Evolutionary conservation across 495 filamentous ascomycete species (phyloP).

Genomic region (Lepraria neglecta): DNA sequence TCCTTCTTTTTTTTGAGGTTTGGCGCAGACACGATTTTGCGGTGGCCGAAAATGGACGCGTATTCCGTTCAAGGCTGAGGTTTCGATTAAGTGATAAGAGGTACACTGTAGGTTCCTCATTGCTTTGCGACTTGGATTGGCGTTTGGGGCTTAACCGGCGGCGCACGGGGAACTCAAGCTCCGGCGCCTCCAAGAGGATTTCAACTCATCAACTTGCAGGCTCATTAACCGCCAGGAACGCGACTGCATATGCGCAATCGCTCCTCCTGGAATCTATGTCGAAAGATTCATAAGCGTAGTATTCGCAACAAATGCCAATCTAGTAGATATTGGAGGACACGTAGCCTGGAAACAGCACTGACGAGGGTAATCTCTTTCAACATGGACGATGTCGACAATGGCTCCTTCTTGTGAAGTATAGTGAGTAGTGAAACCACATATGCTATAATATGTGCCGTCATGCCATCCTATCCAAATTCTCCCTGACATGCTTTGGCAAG

Average conservation of each 20-base stretch:
- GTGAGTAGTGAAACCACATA: neutral
- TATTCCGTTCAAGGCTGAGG: too few species aligned
- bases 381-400: neutral
- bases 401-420: neutral
- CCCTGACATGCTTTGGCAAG: slow-evolving; percentile 55
- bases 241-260: too few species aligned
- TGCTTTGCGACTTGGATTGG: neutral
- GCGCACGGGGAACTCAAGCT: neutral
- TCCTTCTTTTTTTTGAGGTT: too few species aligned
- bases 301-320: too few species aligned
- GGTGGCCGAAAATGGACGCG: too few species aligned
- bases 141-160: neutral
- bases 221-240: too few species aligned
- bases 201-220: too few species aligned
- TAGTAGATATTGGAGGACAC: neutral
- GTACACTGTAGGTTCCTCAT: too few species aligned
- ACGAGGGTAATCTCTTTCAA: neutral
- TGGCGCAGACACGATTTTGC: neutral
- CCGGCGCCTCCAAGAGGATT: neutral
- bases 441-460: neutral
- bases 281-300: too few species aligned
- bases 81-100: too few species aligned
- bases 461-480: slow-evolving; percentile 16
- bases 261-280: too few species aligned
- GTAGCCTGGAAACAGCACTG: neutral